Conservation (phyloP, 139 green algal species). For the Zygnema circumcarinatum region DNA sequence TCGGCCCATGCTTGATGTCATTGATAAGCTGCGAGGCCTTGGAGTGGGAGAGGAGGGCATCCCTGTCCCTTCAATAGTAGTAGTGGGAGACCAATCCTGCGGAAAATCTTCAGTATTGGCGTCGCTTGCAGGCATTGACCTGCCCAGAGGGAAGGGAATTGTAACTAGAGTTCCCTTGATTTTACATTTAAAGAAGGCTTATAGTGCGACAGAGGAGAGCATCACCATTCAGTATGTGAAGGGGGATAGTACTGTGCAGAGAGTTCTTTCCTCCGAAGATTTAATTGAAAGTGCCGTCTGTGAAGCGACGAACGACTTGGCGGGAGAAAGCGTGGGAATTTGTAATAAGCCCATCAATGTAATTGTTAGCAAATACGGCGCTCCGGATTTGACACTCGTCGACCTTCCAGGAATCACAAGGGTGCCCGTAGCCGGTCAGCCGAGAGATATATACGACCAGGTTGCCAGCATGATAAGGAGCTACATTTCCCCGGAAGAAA, state of each 20-base stretch:
- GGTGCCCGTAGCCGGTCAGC: slow-evolving; percentile 92
- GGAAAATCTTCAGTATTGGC: slow-evolving; percentile 49
- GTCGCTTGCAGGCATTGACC: slow-evolving; percentile 15
- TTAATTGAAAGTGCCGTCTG: slow-evolving; percentile 24
- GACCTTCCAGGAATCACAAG: slow-evolving; percentile 92
- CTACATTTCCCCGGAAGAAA: slow-evolving; percentile 58
- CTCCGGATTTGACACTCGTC: slow-evolving; percentile 86
- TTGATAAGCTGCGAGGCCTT: slow-evolving; percentile 28
- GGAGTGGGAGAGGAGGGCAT: slow-evolving; percentile 38
- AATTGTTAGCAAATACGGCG: not conserved
- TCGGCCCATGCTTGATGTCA: slow-evolving; percentile 40
- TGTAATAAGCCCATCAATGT: slow-evolving; percentile 21
- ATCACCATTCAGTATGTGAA: slow-evolving; percentile 47
- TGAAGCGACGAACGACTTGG: slow-evolving; percentile 23
- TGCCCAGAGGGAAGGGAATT: slow-evolving; percentile 49
- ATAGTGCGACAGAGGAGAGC: slow-evolving; percentile 14
- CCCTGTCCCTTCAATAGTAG: slow-evolving; percentile 45
- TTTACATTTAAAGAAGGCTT: slow-evolving; percentile 20
- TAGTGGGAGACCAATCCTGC: slow-evolving; percentile 47
- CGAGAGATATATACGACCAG: slow-evolving; percentile 79
- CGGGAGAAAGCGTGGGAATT: slow-evolving; percentile 11
- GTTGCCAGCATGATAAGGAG: slow-evolving; percentile 56
- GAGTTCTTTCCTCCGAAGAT: slow-evolving; percentile 23
- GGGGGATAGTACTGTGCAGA: slow-evolving; percentile 10
- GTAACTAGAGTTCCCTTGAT: slow-evolving; percentile 50